Percentiles rank a stretch among this genome's conserved stretches.
Conservation (phyloP, 176 grass and related monocot genomes). For the Raddia guianensis region DNA sequence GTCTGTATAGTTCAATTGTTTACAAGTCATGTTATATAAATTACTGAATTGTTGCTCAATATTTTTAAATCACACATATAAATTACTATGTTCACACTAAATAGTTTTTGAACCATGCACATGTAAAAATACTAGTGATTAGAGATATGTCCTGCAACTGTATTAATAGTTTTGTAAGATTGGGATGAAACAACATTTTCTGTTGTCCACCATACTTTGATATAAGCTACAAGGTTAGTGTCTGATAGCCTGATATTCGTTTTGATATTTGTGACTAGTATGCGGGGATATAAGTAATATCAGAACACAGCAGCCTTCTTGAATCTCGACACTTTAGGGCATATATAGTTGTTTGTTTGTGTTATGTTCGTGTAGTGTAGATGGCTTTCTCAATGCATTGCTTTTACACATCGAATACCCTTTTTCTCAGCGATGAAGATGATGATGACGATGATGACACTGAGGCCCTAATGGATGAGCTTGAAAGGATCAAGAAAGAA, state of each 20-base stretch:
- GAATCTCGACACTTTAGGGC: not conserved
- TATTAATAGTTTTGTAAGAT: not conserved
- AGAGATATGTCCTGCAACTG: not conserved
- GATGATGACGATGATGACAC: constrained; percentile 71
- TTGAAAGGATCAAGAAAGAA: constrained; percentile 97
- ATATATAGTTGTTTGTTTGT: not conserved
- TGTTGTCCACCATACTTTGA: not conserved
- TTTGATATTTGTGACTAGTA: not conserved
- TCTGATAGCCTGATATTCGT: not conserved
- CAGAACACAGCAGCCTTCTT: not conserved
- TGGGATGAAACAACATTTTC: not conserved
- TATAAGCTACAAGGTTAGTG: not conserved
- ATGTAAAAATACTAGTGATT: not conserved
- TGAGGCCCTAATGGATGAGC: constrained; percentile 88
- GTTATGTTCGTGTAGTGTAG: not conserved
- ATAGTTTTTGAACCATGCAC: too few relatives aligned
- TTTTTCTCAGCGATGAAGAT: constrained; percentile 58
- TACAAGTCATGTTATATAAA: not conserved
- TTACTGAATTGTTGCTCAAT: not conserved
- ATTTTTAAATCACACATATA: not conserved
- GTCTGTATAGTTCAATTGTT: constrained; percentile 35
- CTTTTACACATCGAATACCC: constrained; percentile 8
- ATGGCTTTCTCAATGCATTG: not conserved
- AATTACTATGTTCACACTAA: not conserved
- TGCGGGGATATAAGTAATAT: not conserved